phyloP scores from a whole-genome alignment of 768 basidiomycete species.

The Rhizopogon rudus region DNA sequence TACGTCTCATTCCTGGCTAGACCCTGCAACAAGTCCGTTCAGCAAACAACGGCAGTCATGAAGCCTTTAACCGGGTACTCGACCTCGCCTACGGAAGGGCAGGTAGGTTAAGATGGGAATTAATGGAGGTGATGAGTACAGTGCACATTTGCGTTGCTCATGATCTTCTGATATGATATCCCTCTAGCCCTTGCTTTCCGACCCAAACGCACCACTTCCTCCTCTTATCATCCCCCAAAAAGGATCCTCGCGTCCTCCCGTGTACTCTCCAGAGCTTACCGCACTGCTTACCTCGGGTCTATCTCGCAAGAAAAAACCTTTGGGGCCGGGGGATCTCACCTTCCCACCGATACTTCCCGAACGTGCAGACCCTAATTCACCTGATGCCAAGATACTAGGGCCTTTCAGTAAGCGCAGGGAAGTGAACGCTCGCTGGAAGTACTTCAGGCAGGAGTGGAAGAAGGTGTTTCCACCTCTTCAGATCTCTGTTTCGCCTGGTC shows the following conservation, averaged over 20 bases:
- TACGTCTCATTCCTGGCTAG: constrained; percentile 29
- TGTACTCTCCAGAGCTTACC: constrained; percentile 56
- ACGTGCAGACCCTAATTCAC: constrained; percentile 52
- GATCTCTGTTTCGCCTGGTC: constrained; percentile 25
- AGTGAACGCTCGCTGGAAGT: constrained; percentile 68
- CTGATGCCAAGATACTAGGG: constrained; percentile 57
- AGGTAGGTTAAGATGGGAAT: constrained; percentile 64
- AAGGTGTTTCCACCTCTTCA: constrained; percentile 61
- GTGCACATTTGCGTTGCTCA: background rate
- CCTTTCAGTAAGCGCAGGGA: constrained; percentile 70
- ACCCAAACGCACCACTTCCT: constrained; percentile 37
- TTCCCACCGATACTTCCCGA: constrained; percentile 52
- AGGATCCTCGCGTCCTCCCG: constrained; percentile 56
- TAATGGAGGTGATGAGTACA: constrained; percentile 48
- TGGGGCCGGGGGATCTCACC: constrained; percentile 35
- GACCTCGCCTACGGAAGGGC: constrained; percentile 73
- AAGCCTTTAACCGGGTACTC: constrained; percentile 54
- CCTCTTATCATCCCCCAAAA: constrained; percentile 45
- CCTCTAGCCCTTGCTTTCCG: constrained; percentile 50
- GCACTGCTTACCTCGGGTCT: constrained; percentile 53
- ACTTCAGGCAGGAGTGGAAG: constrained; percentile 47
- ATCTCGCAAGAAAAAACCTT: constrained; percentile 42
- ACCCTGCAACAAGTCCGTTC: constrained; percentile 45
- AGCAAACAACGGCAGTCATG: constrained; percentile 46
- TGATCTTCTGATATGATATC: constrained; percentile 6